Conservation (phyloP, 2,329 filamentous ascomycete genomes). For the Daldinia sp. region DNA sequence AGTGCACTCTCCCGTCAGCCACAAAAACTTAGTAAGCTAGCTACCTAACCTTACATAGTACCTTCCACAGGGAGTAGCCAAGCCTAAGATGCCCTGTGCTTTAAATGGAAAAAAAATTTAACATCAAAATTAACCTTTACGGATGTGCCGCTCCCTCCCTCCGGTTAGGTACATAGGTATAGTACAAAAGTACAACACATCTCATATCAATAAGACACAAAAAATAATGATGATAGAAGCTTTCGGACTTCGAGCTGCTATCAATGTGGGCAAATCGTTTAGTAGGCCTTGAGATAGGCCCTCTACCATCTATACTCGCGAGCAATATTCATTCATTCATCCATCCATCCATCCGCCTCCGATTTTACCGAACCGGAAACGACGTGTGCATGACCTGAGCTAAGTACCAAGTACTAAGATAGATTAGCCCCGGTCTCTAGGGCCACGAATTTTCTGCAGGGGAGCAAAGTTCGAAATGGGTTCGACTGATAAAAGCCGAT, state of each 20-base stretch:
- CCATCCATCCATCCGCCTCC: slow-evolving; percentile 11
- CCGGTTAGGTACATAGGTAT: slow-evolving; percentile 2
- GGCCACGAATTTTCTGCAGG: slow-evolving; percentile 35
- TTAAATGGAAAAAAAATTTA: slow-evolving; percentile 25
- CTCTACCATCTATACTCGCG: neutral
- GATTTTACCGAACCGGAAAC: slow-evolving; percentile 26
- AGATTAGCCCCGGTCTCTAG: slow-evolving; percentile 23
- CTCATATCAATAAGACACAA: neutral
- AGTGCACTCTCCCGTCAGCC: slow-evolving; percentile 23
- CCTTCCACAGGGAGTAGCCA: slow-evolving; percentile 4
- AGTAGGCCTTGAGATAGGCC: neutral
- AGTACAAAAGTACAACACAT: neutral
- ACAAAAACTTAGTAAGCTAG: slow-evolving; percentile 9
- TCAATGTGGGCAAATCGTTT: neutral
- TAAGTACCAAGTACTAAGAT: slow-evolving; percentile 4
- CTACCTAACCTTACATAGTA: neutral
- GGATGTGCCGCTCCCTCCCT: slow-evolving; percentile 21
- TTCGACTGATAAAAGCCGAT: slow-evolving; percentile 29
- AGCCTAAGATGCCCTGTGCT: slow-evolving; percentile 11
- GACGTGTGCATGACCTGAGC: slow-evolving; percentile 21
- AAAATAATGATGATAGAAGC: no score
- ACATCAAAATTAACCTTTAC: slow-evolving; percentile 24
- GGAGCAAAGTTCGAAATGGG: slow-evolving; percentile 23
- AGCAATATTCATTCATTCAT: slow-evolving; percentile 8
- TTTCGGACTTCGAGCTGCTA: neutral